Percentiles rank a stretch among this genome's conserved stretches.
These are phyloP conservation scores for Fusarium sp. DNA, from an alignment of 2,329 filamentous ascomycete genomes.

Conservation along the genomic window DNA sequence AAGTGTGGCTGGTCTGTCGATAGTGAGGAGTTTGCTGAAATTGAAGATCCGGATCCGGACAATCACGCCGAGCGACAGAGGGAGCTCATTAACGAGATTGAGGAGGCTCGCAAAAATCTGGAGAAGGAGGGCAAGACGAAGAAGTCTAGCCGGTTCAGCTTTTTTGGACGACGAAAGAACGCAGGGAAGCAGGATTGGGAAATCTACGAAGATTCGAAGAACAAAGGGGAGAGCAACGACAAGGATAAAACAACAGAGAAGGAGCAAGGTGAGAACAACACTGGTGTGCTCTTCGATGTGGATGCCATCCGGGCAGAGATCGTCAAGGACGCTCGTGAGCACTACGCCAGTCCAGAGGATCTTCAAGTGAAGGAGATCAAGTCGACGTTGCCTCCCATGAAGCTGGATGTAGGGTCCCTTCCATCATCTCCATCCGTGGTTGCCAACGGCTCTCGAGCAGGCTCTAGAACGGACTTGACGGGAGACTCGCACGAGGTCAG, in stretches of 20 bases:
- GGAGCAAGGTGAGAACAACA: constrained; percentile 57
- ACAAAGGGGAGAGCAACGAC: constrained; percentile 48
- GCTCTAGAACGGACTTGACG: constrained; percentile 28
- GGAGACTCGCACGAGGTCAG: constrained; percentile 42
- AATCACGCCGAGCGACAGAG: constrained; percentile 87
- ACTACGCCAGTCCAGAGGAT: constrained; percentile 55
- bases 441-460: constrained; percentile 28
- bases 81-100: constrained; percentile 95
- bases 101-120: constrained; percentile 87
- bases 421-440: constrained; percentile 38
- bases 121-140: constrained; percentile 79
- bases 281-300: constrained; percentile 87
- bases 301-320: constrained; percentile 92
- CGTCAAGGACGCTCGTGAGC: constrained; percentile 70
- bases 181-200: constrained; percentile 90
- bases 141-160: constrained; percentile 68
- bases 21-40: constrained; percentile 93
- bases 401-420: constrained; percentile 67
- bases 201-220: constrained; percentile 78
- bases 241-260: constrained; percentile 48
- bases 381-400: constrained; percentile 90
- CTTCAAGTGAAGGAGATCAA: constrained; percentile 80
- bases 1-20: constrained; percentile 92
- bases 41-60: constrained; percentile 96
- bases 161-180: constrained; percentile 86